These are phyloP conservation scores for Leccinum truebloodii DNA, from an alignment of 768 basidiomycete species.

Conservation along the genomic window DNA sequence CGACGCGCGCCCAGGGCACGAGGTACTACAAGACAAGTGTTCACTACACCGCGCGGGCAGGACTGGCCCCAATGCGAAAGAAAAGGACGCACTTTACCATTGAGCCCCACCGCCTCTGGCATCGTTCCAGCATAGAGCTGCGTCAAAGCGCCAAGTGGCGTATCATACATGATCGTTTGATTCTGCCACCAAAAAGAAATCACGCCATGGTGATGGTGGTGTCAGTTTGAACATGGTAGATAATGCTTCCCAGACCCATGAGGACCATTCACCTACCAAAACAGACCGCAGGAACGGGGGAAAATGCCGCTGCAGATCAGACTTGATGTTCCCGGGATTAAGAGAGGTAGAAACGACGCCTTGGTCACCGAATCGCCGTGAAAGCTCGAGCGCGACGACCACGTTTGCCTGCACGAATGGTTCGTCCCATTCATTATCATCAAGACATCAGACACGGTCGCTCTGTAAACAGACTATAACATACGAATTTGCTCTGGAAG, in stretches of 20 bases:
- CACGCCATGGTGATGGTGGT: not conserved
- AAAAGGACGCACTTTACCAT: constrained; percentile 41
- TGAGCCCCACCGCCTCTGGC: constrained; percentile 37
- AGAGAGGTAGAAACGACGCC: constrained; percentile 48
- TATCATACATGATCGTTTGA: constrained; percentile 28
- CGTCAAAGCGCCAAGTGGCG: constrained; percentile 41
- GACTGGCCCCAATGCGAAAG: not conserved
- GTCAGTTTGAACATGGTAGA: not conserved
- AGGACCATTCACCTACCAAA: constrained; percentile 13
- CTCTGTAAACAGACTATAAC: not conserved
- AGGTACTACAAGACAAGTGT: constrained; percentile 36
- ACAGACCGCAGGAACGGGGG: constrained; percentile 4
- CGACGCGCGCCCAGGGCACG: constrained; percentile 46
- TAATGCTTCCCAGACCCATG: not conserved
- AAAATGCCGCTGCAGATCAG: constrained; percentile 32
- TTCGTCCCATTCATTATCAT: not conserved
- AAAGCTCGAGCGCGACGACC: constrained; percentile 46
- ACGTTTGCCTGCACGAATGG: constrained; percentile 41
- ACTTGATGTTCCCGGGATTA: constrained; percentile 45
- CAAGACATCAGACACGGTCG: not conserved
- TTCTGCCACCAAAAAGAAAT: constrained; percentile 15
- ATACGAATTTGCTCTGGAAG: constrained; percentile 48
- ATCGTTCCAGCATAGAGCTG: constrained; percentile 46
- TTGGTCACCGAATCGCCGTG: constrained; percentile 45
- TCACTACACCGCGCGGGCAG: not conserved